Evolutionary conservation across 2,329 filamentous ascomycete species (phyloP).

Genomic region (Verticillium klebahnii): DNA sequence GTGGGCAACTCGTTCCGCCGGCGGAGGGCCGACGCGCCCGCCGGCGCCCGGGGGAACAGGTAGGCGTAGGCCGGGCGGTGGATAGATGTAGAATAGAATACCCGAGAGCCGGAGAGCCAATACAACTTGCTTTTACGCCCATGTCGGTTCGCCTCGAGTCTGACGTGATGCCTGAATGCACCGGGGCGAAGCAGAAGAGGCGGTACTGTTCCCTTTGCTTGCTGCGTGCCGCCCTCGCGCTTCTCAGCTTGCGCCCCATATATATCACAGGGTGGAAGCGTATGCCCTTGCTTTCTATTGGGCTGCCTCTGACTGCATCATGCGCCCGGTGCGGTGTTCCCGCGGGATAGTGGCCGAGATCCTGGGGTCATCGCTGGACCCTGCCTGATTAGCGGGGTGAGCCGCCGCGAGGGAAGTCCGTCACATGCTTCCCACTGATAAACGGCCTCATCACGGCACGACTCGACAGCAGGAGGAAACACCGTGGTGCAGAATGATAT

Average conservation of each 20-base stretch:
- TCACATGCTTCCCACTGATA: no score
- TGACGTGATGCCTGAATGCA: no score
- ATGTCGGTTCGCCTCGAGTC: no score
- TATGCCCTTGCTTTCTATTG: background rate
- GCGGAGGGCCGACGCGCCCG: constrained; percentile 56
- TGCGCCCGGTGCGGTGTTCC: background rate
- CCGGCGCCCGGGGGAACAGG: constrained; percentile 52
- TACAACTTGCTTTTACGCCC: no score
- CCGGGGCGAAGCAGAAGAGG: background rate
- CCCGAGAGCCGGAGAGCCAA: background rate
- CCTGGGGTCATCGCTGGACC: background rate
- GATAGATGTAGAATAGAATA: background rate
- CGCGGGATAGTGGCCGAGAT: background rate
- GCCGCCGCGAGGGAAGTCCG: background rate
- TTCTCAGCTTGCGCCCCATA: background rate
- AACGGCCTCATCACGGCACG: no score
- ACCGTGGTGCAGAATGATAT: background rate
- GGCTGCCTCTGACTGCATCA: background rate
- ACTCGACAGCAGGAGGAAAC: background rate
- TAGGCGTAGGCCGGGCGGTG: constrained; percentile 14
- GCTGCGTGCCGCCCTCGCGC: background rate
- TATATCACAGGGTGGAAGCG: background rate
- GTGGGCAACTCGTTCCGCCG: constrained; percentile 63
- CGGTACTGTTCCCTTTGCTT: background rate
- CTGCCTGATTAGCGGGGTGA: background rate